A percentile compares a stretch with the other conserved stretches of the same genome.
Evolutionary conservation across 78 protist genomes (phyloP).

Genomic region (Creolimax fragrantissima): DNA sequence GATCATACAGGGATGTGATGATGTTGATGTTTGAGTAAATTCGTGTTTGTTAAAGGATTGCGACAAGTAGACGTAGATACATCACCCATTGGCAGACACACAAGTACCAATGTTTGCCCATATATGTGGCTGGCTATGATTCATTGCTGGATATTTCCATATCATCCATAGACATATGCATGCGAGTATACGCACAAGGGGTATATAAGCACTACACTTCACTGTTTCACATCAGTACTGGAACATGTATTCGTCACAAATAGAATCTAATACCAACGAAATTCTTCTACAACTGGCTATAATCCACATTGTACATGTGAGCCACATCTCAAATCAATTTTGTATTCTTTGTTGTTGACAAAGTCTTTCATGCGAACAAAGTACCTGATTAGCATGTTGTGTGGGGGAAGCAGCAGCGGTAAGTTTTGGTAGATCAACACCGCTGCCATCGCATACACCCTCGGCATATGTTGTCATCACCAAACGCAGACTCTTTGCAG

Average conservation of each 20-base stretch:
- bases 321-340: not conserved
- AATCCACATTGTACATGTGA: not conserved
- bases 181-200: not conserved
- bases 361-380: not conserved
- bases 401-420: not conserved
- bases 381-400: not conserved
- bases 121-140: not conserved
- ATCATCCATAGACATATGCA: not conserved
- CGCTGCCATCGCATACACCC: not conserved
- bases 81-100: not conserved
- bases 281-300: not conserved
- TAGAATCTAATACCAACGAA: no score
- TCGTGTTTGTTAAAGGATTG: not conserved
- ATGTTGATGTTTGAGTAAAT: not conserved
- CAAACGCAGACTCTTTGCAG: not conserved
- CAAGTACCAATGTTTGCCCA: not conserved
- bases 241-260: not conserved
- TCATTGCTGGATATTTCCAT: not conserved
- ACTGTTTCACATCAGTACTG: not conserved
- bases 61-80: not conserved
- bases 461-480: not conserved
- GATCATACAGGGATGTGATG: not conserved
- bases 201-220: not conserved
- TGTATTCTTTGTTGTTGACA: not conserved
- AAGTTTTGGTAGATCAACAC: not conserved